These are phyloP conservation scores for Pisolithus thermaeus DNA, from an alignment of 1,284 basidiomycete genomes.

Conservation along the genomic window DNA sequence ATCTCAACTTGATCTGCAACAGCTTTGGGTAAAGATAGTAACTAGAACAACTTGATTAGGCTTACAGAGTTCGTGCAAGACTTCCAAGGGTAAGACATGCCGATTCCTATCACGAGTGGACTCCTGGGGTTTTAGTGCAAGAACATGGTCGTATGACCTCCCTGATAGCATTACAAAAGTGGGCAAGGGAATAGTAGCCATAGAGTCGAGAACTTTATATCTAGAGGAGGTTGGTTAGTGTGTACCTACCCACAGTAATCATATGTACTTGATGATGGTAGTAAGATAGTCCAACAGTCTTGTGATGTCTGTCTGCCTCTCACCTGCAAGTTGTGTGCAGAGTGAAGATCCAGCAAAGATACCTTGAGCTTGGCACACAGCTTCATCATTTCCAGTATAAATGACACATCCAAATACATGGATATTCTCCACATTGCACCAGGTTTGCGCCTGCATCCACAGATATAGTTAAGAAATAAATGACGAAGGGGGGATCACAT, in stretches of 20 bases:
- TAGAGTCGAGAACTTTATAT: background rate
- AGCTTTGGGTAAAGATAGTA: background rate
- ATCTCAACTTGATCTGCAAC: background rate
- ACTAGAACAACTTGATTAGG: too few relatives aligned
- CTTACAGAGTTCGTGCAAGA: background rate
- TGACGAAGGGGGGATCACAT: too few relatives aligned
- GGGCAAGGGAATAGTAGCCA: background rate
- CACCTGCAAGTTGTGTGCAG: background rate
- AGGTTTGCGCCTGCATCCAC: background rate
- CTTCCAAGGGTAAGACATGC: background rate
- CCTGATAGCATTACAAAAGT: background rate
- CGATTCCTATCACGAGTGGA: too few relatives aligned
- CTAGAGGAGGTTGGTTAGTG: background rate
- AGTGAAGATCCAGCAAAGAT: background rate
- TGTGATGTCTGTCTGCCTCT: background rate
- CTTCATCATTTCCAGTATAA: background rate
- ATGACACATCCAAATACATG: background rate
- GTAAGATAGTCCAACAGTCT: background rate
- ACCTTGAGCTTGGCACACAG: background rate
- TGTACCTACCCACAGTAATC: background rate
- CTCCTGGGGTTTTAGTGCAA: too few relatives aligned
- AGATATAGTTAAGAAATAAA: background rate
- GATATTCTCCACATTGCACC: background rate
- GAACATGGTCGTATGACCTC: background rate
- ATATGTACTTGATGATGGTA: background rate